These are phyloP conservation scores for Coniochaeta ligniaria DNA, from an alignment of 2,329 filamentous ascomycete species.

Conservation along the genomic window DNA sequence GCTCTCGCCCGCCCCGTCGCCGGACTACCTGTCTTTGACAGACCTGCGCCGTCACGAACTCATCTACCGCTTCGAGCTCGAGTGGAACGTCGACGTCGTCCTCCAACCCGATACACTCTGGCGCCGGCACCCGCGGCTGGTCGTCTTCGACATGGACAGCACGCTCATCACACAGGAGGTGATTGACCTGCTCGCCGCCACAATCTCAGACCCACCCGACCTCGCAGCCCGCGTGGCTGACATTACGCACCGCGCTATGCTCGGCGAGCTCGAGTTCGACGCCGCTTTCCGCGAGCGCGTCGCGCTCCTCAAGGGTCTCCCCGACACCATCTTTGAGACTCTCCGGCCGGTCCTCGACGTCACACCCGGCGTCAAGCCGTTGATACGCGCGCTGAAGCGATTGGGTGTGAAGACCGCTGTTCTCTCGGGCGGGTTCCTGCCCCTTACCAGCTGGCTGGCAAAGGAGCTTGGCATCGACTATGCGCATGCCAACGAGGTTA, in stretches of 20 bases:
- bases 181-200: slow-evolving; percentile 87
- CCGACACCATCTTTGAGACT: slow-evolving; percentile 69
- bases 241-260: slow-evolving; percentile 92
- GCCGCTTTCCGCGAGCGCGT: slow-evolving; percentile 76
- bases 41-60: slow-evolving; percentile 75
- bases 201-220: slow-evolving; percentile 60
- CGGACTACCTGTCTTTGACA: slow-evolving; percentile 56
- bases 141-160: slow-evolving; percentile 98
- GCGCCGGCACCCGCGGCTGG: slow-evolving; percentile 73
- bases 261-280: slow-evolving; percentile 90
- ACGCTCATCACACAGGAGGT: slow-evolving; percentile 97
- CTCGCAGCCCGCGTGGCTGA: slow-evolving; percentile 76
- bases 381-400: slow-evolving; percentile 67
- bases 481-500: slow-evolving; percentile 80
- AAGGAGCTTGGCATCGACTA: slow-evolving; percentile 76
- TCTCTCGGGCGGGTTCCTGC: slow-evolving; percentile 85
- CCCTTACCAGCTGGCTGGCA: slow-evolving; percentile 81
- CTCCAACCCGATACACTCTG: slow-evolving; percentile 68
- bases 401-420: slow-evolving; percentile 86
- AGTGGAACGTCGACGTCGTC: slow-evolving; percentile 83
- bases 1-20: slow-evolving; percentile 51
- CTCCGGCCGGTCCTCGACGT: slow-evolving; percentile 70
- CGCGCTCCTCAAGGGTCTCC: slow-evolving; percentile 71
- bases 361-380: slow-evolving; percentile 69
- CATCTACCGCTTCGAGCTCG: slow-evolving; percentile 76